These are phyloP conservation scores for Nicotiana paniculata DNA, from an alignment of 257 asterid species.

Conservation along the genomic window DNA sequence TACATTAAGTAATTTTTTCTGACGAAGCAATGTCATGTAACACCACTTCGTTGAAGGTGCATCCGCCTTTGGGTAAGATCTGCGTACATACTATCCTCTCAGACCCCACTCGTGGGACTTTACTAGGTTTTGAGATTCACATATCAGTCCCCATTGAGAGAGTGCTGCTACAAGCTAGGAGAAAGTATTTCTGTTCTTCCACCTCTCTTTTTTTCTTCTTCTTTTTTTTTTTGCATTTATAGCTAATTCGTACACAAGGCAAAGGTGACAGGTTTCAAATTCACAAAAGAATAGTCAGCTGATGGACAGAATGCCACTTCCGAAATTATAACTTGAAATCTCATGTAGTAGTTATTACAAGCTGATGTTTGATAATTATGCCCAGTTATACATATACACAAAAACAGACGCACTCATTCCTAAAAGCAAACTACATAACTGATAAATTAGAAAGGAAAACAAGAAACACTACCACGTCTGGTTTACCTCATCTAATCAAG, in stretches of 20 bases:
- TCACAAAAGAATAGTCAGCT: neutral
- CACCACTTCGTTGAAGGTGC: too few species aligned
- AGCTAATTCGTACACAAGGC: neutral
- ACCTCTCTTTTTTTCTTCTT: too few species aligned
- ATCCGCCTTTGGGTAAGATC: too few species aligned
- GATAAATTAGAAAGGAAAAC: neutral
- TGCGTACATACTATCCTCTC: too few species aligned
- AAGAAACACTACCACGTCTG: neutral
- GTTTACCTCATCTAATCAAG: constrained; percentile 12
- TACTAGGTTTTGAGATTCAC: too few species aligned
- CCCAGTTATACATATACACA: neutral
- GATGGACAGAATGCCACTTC: neutral
- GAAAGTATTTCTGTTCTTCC: too few species aligned
- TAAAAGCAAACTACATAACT: neutral
- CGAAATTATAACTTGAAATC: neutral
- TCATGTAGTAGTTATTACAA: neutral
- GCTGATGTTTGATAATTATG: neutral
- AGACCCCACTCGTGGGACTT: too few species aligned
- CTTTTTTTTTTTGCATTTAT: too few species aligned
- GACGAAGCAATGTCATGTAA: too few species aligned
- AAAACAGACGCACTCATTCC: neutral
- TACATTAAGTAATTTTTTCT: too few species aligned
- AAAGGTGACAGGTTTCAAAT: neutral
- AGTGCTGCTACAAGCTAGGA: too few species aligned
- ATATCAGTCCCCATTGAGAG: too few species aligned